A percentile compares a stretch with the other conserved stretches of the same genome.
phyloP scores from a whole-genome alignment of 352 stramenopile species.

The Phytophthora megakarya region DNA sequence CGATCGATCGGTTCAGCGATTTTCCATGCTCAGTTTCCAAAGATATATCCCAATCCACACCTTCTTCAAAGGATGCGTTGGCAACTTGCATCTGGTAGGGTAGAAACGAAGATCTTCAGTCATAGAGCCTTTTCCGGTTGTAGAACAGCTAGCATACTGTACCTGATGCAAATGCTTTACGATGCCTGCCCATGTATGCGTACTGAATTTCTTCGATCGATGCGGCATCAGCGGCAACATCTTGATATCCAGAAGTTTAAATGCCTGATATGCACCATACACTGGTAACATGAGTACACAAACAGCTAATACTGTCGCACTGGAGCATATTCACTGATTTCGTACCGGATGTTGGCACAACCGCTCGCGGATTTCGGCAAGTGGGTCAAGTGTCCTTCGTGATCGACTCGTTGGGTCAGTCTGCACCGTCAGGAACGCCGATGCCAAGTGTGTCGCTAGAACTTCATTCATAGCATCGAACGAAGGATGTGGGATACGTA shows the following conservation, averaged over 20 bases:
- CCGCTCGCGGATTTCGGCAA: slow-evolving; percentile 47
- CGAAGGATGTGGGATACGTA: slow-evolving; percentile 62
- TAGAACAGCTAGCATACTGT: slow-evolving; percentile 16
- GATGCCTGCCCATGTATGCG: slow-evolving; percentile 76
- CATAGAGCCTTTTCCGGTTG: background rate
- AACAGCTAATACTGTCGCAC: no score
- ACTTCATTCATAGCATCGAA: slow-evolving; percentile 70
- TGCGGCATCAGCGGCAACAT: slow-evolving; percentile 70
- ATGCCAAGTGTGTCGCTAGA: slow-evolving; percentile 62
- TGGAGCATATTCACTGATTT: background rate
- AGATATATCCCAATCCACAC: slow-evolving; percentile 61
- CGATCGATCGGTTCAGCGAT: slow-evolving; percentile 46
- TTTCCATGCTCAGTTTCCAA: slow-evolving; percentile 33
- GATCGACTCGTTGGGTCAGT: slow-evolving; percentile 1
- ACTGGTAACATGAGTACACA: background rate
- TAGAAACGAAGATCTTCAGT: background rate
- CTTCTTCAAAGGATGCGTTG: slow-evolving; percentile 63
- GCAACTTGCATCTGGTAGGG: slow-evolving; percentile 66
- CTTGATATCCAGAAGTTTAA: slow-evolving; percentile 77
- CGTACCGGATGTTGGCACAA: slow-evolving; percentile 67
- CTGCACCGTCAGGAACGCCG: slow-evolving; percentile 50
- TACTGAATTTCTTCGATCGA: slow-evolving; percentile 71
- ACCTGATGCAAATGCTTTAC: slow-evolving; percentile 77
- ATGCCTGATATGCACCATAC: slow-evolving; percentile 41
- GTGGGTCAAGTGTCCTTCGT: slow-evolving; percentile 25